Base-by-base conservation (phyloP, 768 basidiomycete species). In the Serendipita sp. region DNA sequence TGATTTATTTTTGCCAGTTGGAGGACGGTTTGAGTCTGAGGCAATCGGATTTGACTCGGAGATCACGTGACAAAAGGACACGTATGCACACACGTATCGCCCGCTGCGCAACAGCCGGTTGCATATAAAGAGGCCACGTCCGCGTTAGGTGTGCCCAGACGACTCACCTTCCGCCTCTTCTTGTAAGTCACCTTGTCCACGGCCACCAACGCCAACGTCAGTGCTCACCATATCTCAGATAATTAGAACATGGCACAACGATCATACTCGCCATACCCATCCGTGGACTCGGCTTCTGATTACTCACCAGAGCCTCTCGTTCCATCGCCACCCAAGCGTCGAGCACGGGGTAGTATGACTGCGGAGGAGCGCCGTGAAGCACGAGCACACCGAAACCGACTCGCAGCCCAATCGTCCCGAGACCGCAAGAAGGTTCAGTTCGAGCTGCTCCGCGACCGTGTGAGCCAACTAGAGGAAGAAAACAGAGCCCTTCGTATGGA, bases 361-460 rank as follows among this genome's bases (percentile, higher is more conserved):
- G 77, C 85, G 0, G 89, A 91, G 67, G 88, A 91, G 70, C 87
- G 88, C 74, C 88, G 83, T 70, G 90, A 91, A 73, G 89, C 88
- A 56, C 81, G 92, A 68, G 91, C 89, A 15, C 89, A 92, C 75
- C 85, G 92, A 65, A 95, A 95, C 75, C 83, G 91, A 62, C 90
- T 94, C 73, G 92, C 92, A 1, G 91, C 91, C 3, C 92, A 95
- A 78, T 88, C 92, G 76, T 90, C 88, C 10, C 85, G 92, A 51
- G 92, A 95, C 76, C 82, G 88, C 69, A 82, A 91, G 65, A 95
- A 95, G 74, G 86, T 85, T 15, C 90, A 94, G 68, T 91, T 86
- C 72, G 64, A 76, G 1, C 78, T 77, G 68, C 85, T 91, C 46
- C 85, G 88, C 72, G 80, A 75, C 44, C 73, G 85, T 52, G 87